Percentiles rank a stretch among this genome's conserved stretches.
Evolutionary conservation across 2,329 filamentous ascomycete species (phyloP).

Genomic region (Penicillium glabrum): DNA sequence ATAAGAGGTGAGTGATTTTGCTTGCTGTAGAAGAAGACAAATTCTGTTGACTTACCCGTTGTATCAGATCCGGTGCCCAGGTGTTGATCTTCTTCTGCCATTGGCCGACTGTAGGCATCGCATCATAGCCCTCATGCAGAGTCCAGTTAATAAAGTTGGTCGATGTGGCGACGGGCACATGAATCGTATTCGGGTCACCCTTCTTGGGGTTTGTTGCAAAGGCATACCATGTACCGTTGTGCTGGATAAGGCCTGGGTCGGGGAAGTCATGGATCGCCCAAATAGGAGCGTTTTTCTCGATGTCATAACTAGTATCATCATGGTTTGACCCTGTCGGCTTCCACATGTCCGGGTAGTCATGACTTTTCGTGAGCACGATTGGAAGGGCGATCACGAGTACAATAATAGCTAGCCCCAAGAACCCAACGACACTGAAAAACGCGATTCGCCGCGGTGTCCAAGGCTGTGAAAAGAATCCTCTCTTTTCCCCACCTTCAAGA

Average conservation of each 20-base stretch:
- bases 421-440: conserved; percentile 5
- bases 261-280: conserved; percentile 29
- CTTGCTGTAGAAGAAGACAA: background rate
- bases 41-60: conserved; percentile 35
- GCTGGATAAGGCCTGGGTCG: conserved; percentile 29
- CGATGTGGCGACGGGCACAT: conserved; percentile 56
- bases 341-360: conserved; percentile 4
- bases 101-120: conserved; percentile 49
- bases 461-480: conserved; percentile 9
- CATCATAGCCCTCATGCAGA: conserved; percentile 46
- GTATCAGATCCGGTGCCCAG: conserved; percentile 62
- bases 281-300: conserved; percentile 19
- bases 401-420: conserved; percentile 14
- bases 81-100: conserved; percentile 56
- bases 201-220: conserved; percentile 29
- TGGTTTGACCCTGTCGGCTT: background rate
- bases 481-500: conserved; percentile 1
- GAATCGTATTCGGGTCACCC: conserved; percentile 20
- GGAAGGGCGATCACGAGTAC: conserved; percentile 23
- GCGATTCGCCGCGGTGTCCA: conserved; percentile 15
- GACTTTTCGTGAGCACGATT: conserved; percentile 12
- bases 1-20: background rate
- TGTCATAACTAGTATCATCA: conserved; percentile 18
- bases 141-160: conserved; percentile 50
- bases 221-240: conserved; percentile 37